A percentile compares a stretch with the other conserved stretches of the same genome.
phyloP scores from a whole-genome alignment of 176 grass and related monocot species.

The Carex myosuroides region DNA sequence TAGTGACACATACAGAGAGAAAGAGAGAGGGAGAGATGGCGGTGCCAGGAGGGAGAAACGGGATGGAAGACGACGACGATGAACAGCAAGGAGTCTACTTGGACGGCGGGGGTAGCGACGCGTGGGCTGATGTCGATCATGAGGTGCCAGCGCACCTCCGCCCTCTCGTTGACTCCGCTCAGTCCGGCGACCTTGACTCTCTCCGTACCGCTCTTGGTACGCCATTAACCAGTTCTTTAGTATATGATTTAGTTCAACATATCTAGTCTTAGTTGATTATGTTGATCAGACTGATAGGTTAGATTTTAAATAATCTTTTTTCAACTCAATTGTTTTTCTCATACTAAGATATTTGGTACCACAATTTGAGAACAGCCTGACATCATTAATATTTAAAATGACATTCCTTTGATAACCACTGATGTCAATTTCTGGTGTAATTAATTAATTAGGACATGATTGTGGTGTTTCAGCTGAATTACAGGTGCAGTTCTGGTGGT shows the following conservation, averaged over 20 bases:
- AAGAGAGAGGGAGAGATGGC: constrained; percentile 32
- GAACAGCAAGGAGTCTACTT: constrained; percentile 17
- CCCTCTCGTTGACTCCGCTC: constrained; percentile 60
- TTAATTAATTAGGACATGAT: not conserved
- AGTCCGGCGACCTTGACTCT: constrained; percentile 51
- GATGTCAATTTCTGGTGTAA: not conserved
- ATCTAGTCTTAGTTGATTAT: not conserved
- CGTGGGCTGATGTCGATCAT: constrained; percentile 33
- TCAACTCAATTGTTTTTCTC: not conserved
- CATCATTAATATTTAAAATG: not conserved
- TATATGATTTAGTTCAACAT: not conserved
- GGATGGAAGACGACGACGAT: constrained; percentile 25
- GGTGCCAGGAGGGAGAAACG: constrained; percentile 43
- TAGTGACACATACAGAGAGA: not conserved
- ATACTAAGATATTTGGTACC: not conserved
- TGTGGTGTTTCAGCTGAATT: not conserved
- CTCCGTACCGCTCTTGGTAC: constrained; percentile 62
- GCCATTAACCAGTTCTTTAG: not conserved
- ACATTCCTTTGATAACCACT: not conserved
- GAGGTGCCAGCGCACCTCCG: constrained; percentile 64
- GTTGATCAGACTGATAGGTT: not conserved
- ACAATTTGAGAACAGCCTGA: not conserved
- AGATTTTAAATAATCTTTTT: not conserved
- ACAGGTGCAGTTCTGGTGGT: not conserved
- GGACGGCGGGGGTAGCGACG: constrained; percentile 38